Percentiles rank a stretch among this genome's conserved stretches.
These are phyloP conservation scores for Melampsora abietis-canadensis DNA, from an alignment of 1,284 basidiomycete species.

Conservation along the genomic window DNA sequence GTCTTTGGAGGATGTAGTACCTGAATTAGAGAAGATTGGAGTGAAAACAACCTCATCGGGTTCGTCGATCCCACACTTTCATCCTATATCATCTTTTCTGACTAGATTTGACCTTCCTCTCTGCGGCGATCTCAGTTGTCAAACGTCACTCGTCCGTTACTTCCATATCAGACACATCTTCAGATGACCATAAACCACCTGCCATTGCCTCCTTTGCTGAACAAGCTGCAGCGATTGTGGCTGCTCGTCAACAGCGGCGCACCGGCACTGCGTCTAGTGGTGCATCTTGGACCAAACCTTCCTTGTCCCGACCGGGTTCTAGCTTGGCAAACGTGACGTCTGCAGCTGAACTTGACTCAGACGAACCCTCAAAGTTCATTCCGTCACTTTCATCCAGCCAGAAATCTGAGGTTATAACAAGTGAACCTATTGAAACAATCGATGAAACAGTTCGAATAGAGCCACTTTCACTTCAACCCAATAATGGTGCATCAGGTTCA, in stretches of 20 bases:
- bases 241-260: conserved; percentile 27
- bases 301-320: not conserved
- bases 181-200: not conserved
- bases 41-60: not conserved
- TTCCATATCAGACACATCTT: not conserved
- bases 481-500: not conserved
- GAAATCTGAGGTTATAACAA: not conserved
- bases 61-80: not conserved
- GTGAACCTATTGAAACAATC: not conserved
- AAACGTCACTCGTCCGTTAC: not conserved
- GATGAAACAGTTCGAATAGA: not conserved
- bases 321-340: not conserved
- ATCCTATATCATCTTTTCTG: not conserved
- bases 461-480: not conserved
- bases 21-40: not conserved
- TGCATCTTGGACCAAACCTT: conserved; percentile 3
- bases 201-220: conserved; percentile 32
- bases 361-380: not conserved
- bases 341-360: not conserved
- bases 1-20: conserved; percentile 2
- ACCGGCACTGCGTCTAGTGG: conserved; percentile 15
- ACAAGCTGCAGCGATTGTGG: conserved; percentile 39
- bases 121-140: not conserved
- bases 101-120: not conserved
- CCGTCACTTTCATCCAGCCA: not conserved